Evolutionary conservation across 148 eudicot species (phyloP), one percentile per base, ranked within the genome.

Genomic region (Silene conica): DNA sequence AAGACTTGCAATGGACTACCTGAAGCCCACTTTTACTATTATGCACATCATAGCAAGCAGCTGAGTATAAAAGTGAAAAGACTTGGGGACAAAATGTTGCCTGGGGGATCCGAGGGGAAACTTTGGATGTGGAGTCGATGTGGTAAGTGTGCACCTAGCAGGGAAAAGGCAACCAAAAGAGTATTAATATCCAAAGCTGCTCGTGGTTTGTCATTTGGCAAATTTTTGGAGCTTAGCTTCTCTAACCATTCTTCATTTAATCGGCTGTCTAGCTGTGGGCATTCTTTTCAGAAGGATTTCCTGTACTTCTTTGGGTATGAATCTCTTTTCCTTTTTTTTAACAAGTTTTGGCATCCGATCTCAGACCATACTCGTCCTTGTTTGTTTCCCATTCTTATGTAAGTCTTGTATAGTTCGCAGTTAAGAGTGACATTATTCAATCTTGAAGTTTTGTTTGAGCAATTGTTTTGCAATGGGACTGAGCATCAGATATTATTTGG

Each of bases 61-160:
- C 95, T 94, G 48, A 91, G 88, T 14, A 82, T 94, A 71, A 90
- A 85, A 76, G 90, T 94, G 68, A 88, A 86, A 73, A 82, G 75
- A 45, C 81, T 91, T 73, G 79, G 86, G 20, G 63, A 66, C 20
- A 76, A 82, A 22, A 77, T 59, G 46, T 67, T 91, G 82, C 90
- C 97, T n/a, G 91, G 96, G 59, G 85, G 86, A 85, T 41, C 79
- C 38, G 93, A 86, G 66, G 90, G 90, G 74, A 91, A 88, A 84
- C 85, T 89, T 82, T 94, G 98, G 98, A 94, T 94, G 98, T 94
- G 98, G 98, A 87, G 96, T 84, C 87, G 90, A 65, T 95, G 98
- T 89, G 92, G 93, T 77, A 83, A 84, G 81, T 92, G 97, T 79
- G 84, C 82, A 71, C 86, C 83, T 64, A 62, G 87, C 69, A 76